These are phyloP conservation scores for Salix exigua DNA, from an alignment of 345 rosid species.

Conservation along the genomic window DNA sequence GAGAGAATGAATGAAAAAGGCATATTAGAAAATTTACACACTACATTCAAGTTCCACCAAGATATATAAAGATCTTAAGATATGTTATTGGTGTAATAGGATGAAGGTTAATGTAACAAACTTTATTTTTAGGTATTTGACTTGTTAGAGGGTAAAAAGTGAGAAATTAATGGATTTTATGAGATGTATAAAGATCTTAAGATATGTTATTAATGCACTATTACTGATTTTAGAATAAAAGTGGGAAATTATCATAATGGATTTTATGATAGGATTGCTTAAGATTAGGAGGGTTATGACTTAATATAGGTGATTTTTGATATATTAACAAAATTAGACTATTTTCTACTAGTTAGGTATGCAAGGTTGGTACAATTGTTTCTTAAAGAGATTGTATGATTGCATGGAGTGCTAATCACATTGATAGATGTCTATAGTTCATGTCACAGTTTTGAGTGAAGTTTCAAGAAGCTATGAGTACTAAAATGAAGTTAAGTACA, in stretches of 20 bases:
- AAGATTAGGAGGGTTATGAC: background rate
- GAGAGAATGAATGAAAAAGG: background rate
- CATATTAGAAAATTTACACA: background rate
- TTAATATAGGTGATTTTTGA: background rate
- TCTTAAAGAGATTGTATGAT: no score
- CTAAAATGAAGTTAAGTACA: background rate
- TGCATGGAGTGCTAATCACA: background rate
- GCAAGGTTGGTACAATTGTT: no score
- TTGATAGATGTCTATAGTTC: background rate
- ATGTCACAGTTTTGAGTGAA: accelerated
- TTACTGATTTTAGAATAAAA: background rate
- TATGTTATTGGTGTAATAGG: background rate
- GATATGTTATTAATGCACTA: no score
- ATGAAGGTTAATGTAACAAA: background rate
- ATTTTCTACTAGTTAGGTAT: background rate
- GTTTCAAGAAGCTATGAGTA: background rate
- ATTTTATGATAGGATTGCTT: no score
- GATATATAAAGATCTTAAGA: no score
- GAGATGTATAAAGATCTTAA: no score
- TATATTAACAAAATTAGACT: background rate
- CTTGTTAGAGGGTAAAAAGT: no score
- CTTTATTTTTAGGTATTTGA: background rate
- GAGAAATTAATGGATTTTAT: no score
- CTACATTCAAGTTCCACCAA: background rate
- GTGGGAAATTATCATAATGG: no score